Evolutionary conservation across 2,329 filamentous ascomycete species (phyloP), one percentile per base, ranked within the genome.

Genomic region (Ambrosiella beaveri): DNA sequence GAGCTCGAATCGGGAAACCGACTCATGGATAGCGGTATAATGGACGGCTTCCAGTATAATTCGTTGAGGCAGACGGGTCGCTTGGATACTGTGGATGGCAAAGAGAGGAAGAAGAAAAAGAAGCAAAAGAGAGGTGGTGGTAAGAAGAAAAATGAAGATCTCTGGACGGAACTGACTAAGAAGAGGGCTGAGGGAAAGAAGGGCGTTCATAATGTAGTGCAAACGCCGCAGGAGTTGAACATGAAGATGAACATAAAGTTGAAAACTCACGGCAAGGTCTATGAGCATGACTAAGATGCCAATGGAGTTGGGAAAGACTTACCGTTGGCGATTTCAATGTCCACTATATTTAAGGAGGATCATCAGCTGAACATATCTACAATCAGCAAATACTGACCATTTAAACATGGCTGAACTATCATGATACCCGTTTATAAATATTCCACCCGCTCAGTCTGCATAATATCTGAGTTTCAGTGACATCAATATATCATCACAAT

Each of bases 211-310:
- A 78, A 80, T 62, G 74, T 90, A 36, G 88, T 80, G 2, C 75
- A 82, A 64, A 89, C 86, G 41, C 90, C 90, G 37, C 89, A 90
- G 0, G 78, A 79, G 62, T 76, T 94, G 57, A 77, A 80, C 63
- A 81, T 77, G 61, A 66, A 66, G 55, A 62, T 64, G 51, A 63
- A 66, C 6, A 66, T 66, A 37, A 68, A 67, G 56, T 65, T 73
- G 17, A 67, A 66, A 52, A 51, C 52, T 35, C 49, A 57, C 36
- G 55, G 57, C 9, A 58, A 60, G 35, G 54, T 40, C 27, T 50
- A 27, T 36, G 41, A 57, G 51, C 51, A 54, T 37, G 49, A 52
- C 1, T 52, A 36, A 51, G 47, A 12, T 7, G 39, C 13, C 7
- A 40, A 13, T 40, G 39, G 39, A 13, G 39, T 40, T 40, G n/a